Conservation (phyloP, 2,329 filamentous ascomycete genomes). For the Pseudogymnoascus sp. region DNA sequence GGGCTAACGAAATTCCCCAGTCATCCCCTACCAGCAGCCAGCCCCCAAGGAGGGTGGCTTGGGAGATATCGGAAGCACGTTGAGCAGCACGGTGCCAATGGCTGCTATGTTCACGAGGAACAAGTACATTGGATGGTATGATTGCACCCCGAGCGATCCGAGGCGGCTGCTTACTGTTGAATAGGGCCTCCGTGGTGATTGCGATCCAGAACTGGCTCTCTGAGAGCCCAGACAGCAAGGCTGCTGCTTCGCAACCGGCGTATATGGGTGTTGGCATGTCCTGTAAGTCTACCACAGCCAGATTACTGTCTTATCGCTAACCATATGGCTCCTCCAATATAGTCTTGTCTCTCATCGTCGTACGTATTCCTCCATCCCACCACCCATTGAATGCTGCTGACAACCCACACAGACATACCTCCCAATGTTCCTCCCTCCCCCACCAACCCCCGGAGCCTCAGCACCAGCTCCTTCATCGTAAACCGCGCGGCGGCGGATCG, state of each 20-base stretch:
- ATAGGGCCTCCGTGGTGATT: slow-evolving; percentile 64
- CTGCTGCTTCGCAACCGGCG: slow-evolving; percentile 58
- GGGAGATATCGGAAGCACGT: slow-evolving; percentile 62
- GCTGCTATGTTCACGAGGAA: slow-evolving; percentile 91
- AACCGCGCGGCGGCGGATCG: background rate
- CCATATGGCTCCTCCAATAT: background rate
- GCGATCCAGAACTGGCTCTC: slow-evolving; percentile 69
- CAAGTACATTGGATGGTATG: slow-evolving; percentile 63
- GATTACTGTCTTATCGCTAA: slow-evolving; percentile 7
- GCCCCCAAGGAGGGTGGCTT: slow-evolving; percentile 50
- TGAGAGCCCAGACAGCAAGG: slow-evolving; percentile 60
- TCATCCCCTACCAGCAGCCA: slow-evolving; percentile 81
- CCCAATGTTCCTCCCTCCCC: slow-evolving; percentile 55
- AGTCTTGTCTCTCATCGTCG: slow-evolving; percentile 32
- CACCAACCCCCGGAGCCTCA: slow-evolving; percentile 25
- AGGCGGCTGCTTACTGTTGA: background rate
- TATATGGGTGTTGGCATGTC: slow-evolving; percentile 75
- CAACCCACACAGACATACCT: slow-evolving; percentile 44
- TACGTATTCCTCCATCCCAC: slow-evolving; percentile 25
- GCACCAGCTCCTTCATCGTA: background rate
- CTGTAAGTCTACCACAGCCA: slow-evolving; percentile 42
- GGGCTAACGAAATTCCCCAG: slow-evolving; percentile 38
- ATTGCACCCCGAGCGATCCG: slow-evolving; percentile 9
- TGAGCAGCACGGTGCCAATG: slow-evolving; percentile 81
- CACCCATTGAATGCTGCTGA: background rate